phyloP scores from a whole-genome alignment of 176 grass and related monocot genomes.

The Ensete glaucum region DNA sequence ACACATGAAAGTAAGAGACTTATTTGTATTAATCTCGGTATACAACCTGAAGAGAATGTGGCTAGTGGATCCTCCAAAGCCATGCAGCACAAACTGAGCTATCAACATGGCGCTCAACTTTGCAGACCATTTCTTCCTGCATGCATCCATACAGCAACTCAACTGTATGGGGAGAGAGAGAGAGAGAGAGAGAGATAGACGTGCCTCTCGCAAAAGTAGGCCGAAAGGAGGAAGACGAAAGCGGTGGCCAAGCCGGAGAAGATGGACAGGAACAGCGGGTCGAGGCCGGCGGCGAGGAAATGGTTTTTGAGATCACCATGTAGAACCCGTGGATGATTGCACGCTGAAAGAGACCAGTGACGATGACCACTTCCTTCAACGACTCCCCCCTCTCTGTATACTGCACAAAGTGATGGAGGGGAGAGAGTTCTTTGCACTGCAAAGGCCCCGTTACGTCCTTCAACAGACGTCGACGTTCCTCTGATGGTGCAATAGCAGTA shows the following conservation, averaged over 20 bases:
- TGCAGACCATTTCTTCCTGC: slow-evolving; percentile 42
- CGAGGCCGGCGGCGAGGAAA: slow-evolving; percentile 30
- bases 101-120: slow-evolving; percentile 25
- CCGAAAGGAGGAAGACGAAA: slow-evolving; percentile 34
- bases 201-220: slow-evolving; percentile 30
- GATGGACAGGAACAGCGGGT: slow-evolving; percentile 36
- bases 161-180: background rate
- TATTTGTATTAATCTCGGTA: background rate
- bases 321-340: slow-evolving; percentile 35
- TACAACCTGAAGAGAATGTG: no score
- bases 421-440: no score
- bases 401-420: no score
- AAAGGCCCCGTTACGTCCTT: no score
- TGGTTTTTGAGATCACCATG: slow-evolving; percentile 37
- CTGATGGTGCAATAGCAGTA: no score
- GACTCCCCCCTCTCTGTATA: background rate
- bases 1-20: no score
- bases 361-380: slow-evolving; percentile 21
- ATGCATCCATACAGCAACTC: background rate
- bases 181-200: background rate
- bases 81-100: slow-evolving; percentile 24
- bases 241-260: slow-evolving; percentile 32
- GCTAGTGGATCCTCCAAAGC: slow-evolving; percentile 14
- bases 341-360: slow-evolving; percentile 36
- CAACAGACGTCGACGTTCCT: no score